Base-by-base conservation (phyloP, 2,329 filamentous ascomycete genomes). In the Tricladium varicosporioides region DNA sequence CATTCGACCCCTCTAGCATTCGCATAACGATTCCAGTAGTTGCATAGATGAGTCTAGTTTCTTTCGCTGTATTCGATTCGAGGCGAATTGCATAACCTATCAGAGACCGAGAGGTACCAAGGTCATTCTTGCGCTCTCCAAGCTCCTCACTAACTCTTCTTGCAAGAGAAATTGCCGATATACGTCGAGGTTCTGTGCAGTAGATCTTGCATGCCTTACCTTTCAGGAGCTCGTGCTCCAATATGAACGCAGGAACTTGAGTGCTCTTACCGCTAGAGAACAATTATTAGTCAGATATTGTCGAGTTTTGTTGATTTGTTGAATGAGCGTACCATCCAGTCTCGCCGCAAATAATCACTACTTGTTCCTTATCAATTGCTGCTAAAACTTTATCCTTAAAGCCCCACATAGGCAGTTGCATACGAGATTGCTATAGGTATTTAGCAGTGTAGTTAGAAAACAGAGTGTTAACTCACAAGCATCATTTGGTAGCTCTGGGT, bases 11-110 rank as follows among this genome's bases (percentile, higher is more conserved):
- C 72, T 99, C 94, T 13, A 99, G 80, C 93, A 99, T 97, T 27
- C 94, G 86, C 79, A 99, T 90, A n/a, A 99, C 91, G 57, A 99
- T 96, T 76, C 94, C 85, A 5, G 85, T 88, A 1, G 88, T 97
- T 53, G 94, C 94, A 73, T 92, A 99, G 5, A 97, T 85, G 22
- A 99, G 82, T 51, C 91, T 82, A 1, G 92, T 97, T 65, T 91
- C 86, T 31, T 85, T 82, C 14, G 86, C 88, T 0, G 88, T 89
- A 66, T 95, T 96, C 49, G 91, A 89, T 72, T 99, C 94, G 16
- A 99, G 77, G 15, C 94, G 85, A 65, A 99, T 97, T 1, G 94
- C 92, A 76, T 96, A 99, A 46, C 94, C 94, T 18, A 99, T 87
- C 2, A 99, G 79, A 2, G 94, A 97, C 53, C 89, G 82, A 44